A percentile compares a stretch with the other conserved stretches of the same genome.
Evolutionary conservation across 2,329 filamentous ascomycete species (phyloP).

Genomic region (Xylariaceae sp.): DNA sequence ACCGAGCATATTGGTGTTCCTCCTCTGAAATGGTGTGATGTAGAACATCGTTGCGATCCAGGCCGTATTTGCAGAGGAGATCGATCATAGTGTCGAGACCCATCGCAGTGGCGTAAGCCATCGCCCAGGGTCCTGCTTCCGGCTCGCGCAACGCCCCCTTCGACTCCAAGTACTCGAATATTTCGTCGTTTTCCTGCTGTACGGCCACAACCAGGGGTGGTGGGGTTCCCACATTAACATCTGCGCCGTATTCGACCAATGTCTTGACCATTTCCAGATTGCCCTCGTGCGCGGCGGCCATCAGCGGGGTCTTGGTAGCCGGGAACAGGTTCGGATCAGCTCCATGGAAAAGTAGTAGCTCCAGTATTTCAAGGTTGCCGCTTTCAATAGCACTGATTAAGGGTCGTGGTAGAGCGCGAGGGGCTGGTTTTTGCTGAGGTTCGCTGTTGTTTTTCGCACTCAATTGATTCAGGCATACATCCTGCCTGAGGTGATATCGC

Average conservation of each 20-base stretch:
- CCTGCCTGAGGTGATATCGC: conserved; percentile 12
- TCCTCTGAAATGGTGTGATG: conserved; percentile 15
- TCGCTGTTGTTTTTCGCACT: conserved; percentile 9
- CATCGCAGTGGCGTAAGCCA: conserved; percentile 15
- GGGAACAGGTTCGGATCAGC: conserved; percentile 20
- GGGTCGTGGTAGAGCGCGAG: conserved; percentile 10
- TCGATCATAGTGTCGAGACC: conserved; percentile 16
- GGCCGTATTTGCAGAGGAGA: conserved; percentile 4
- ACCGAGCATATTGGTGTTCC: conserved; percentile 14
- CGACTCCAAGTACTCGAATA: conserved; percentile 10
- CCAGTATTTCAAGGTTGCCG: conserved; percentile 15
- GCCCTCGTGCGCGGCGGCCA: conserved; percentile 17
- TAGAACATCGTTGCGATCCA: conserved; percentile 9
- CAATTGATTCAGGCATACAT: conserved; percentile 14
- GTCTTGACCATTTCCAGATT: conserved; percentile 14
- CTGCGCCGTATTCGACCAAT: conserved; percentile 18
- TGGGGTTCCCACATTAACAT: conserved; percentile 15
- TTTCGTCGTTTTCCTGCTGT: conserved; percentile 18
- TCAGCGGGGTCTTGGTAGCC: conserved; percentile 13
- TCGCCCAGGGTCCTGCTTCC: conserved; percentile 16
- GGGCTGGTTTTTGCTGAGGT: conserved; percentile 9
- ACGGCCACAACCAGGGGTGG: conserved; percentile 18
- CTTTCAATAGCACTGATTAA: conserved; percentile 19
- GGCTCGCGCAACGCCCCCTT: conserved; percentile 8
- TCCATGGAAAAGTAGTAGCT: conserved; percentile 15